Base-by-base conservation (phyloP, 805 yeast species). In the Saturnispora hagleri region DNA sequence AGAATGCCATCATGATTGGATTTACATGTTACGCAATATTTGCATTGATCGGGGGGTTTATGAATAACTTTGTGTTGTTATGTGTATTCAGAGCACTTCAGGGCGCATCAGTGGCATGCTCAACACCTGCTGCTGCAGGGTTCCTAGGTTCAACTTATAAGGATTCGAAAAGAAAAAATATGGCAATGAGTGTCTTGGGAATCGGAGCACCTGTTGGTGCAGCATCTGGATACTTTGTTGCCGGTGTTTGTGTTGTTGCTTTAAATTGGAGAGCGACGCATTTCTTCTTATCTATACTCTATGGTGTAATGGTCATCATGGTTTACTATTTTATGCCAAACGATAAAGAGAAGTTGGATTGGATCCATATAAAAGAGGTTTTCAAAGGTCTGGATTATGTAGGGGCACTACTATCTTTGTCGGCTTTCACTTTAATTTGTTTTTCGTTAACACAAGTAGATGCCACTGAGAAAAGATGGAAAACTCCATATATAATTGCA, bases 131-230 rank as follows among this genome's bases (percentile, higher is more conserved):
- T 5, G 70, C 75, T 34, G 76, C 75, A 6, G 80, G 79, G 1
- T 65, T 74, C 43, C 55, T 75, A 1, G 75, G 78, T 1, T 61
- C 75, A 4, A 62, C 64, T 4, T 75, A 75, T 52, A 59, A 58
- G 33, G 70, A 72, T 28, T 68, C 75, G 0, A 55, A 57, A 38
- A 54, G 78, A 36, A 73, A 73, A 54, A 74, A 74, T 56, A 55
- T 69, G 55, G 76, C 62, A 17, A 62, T 73, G 71, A 72, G 76
- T 38, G 60, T 68, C 33, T 71, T 73, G 53, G 61, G 72, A 8
- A 71, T 72, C 2, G 79, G 80, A 5, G 77, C 78, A 1, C 80
- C 80, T 2, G 58, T 72, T 5, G 80, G 80, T 20, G 72, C 69
- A 46, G 72, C 74, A 3, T 54, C 61, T 18, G 80, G 79, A 0